These are phyloP conservation scores for Cytauxzoon felis DNA, from an alignment of 169 alveolate genomes.

Conservation along the genomic window DNA sequence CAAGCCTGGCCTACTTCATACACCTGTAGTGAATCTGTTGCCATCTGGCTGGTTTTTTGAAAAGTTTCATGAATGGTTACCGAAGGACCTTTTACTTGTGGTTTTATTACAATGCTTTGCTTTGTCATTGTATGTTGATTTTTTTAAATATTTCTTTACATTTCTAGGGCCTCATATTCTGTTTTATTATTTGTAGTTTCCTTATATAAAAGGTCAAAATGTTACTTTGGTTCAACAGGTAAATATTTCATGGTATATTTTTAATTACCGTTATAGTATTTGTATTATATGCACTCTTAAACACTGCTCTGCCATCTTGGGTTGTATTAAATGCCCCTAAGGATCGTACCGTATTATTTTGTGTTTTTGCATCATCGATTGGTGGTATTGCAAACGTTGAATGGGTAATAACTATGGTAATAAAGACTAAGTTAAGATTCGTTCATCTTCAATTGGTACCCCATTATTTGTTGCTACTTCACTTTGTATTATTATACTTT, in stretches of 20 bases:
- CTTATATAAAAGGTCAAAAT: background rate
- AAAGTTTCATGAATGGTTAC: background rate
- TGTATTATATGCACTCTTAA: constrained; percentile 5
- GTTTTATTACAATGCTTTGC: background rate
- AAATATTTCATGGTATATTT: background rate
- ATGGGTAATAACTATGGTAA: constrained; percentile 24
- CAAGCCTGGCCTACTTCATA: background rate
- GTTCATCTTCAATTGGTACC: constrained; percentile 25
- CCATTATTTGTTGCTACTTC: constrained; percentile 25
- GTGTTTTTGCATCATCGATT: constrained; percentile 42
- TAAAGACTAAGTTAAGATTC: background rate
- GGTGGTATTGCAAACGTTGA: constrained; percentile 31
- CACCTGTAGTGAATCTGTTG: background rate
- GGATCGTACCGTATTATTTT: background rate
- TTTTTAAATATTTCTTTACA: constrained; percentile 1
- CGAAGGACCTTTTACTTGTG: background rate
- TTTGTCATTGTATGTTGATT: background rate
- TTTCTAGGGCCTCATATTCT: background rate
- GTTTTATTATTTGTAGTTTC: background rate
- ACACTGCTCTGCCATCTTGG: constrained; percentile 11
- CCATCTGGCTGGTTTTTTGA: background rate
- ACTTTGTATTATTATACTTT: constrained; percentile 12
- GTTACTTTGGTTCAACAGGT: background rate
- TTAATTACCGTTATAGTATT: background rate
- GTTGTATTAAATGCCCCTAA: constrained; percentile 17